These are phyloP conservation scores for Nannochloris sp. DNA, from an alignment of 139 green algal species.

Conservation along the genomic window DNA sequence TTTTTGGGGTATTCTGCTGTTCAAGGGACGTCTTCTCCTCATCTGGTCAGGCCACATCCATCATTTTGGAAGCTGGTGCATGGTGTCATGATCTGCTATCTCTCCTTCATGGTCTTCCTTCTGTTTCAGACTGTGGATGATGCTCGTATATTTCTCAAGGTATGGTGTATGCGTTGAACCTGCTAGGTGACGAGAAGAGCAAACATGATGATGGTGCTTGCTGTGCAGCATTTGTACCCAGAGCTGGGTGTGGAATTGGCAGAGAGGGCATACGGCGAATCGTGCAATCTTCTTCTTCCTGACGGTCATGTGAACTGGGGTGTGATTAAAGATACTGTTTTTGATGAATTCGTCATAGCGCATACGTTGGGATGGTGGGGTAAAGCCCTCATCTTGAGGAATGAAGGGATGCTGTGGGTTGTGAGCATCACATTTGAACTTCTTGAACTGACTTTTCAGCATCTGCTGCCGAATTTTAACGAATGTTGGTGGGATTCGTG, in stretches of 20 bases:
- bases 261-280: slow-evolving; percentile 63
- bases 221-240: slow-evolving; percentile 62
- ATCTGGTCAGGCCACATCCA: slow-evolving; percentile 82
- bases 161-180: slow-evolving; percentile 13
- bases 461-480: slow-evolving; percentile 94
- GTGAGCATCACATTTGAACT: slow-evolving; percentile 50
- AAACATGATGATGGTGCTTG: neutral
- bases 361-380: slow-evolving; percentile 74
- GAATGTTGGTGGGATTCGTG: slow-evolving; percentile 96
- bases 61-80: slow-evolving; percentile 78
- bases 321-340: slow-evolving; percentile 57
- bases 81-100: slow-evolving; percentile 68
- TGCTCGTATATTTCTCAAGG: slow-evolving; percentile 59
- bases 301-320: slow-evolving; percentile 47
- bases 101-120: slow-evolving; percentile 73
- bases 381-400: slow-evolving; percentile 74
- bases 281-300: slow-evolving; percentile 65
- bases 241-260: slow-evolving; percentile 61
- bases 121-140: slow-evolving; percentile 70
- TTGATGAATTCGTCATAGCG: slow-evolving; percentile 88
- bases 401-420: slow-evolving; percentile 59
- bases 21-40: slow-evolving; percentile 52
- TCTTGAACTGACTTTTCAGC: slow-evolving; percentile 58
- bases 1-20: slow-evolving; percentile 62
- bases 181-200: neutral